phyloP scores from a whole-genome alignment of 352 stramenopile species.

The Phytophthora agathidicida region DNA sequence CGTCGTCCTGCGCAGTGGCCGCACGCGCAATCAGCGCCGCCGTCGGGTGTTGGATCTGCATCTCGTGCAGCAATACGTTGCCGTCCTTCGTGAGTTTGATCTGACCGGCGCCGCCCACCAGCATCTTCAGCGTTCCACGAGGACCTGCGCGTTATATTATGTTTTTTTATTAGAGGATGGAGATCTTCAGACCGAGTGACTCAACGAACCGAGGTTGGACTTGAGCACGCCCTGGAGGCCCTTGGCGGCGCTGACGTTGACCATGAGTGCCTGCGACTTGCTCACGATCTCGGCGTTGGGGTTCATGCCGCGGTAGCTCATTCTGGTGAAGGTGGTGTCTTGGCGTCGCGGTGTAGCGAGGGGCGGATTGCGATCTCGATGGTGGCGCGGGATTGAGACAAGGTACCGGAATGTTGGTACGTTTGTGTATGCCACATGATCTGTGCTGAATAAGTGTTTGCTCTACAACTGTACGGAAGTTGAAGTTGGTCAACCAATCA shows the following conservation, averaged over 20 bases:
- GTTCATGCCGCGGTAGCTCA: slow-evolving; percentile 90
- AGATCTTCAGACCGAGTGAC: too few species aligned
- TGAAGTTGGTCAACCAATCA: too few species aligned
- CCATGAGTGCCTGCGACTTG: slow-evolving; percentile 94
- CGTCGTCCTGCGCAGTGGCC: slow-evolving; percentile 97
- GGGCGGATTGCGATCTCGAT: slow-evolving; percentile 43
- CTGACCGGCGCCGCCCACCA: slow-evolving; percentile 98
- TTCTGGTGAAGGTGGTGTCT: slow-evolving; percentile 19
- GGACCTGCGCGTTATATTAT: slow-evolving; percentile 77
- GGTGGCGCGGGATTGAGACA: slow-evolving; percentile 9
- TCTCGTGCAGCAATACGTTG: slow-evolving; percentile 99
- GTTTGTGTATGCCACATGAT: too few species aligned
- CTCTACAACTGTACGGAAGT: too few species aligned
- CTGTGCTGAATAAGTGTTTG: too few species aligned
- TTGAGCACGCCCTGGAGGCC: slow-evolving; percentile 97
- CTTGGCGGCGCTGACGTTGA: slow-evolving; percentile 98
- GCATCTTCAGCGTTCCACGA: slow-evolving; percentile 99
- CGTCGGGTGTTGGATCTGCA: slow-evolving; percentile 99
- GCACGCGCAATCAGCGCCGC: slow-evolving; percentile 98
- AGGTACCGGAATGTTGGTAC: slow-evolving; percentile 13
- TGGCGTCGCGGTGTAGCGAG: slow-evolving; percentile 15
- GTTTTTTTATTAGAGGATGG: too few species aligned
- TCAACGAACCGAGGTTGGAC: slow-evolving; percentile 89
- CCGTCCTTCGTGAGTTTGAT: slow-evolving; percentile 99
- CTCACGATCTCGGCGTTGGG: slow-evolving; percentile 97